phyloP scores from a whole-genome alignment of 805 yeast genomes.

The Lachancea quebecensis region DNA sequence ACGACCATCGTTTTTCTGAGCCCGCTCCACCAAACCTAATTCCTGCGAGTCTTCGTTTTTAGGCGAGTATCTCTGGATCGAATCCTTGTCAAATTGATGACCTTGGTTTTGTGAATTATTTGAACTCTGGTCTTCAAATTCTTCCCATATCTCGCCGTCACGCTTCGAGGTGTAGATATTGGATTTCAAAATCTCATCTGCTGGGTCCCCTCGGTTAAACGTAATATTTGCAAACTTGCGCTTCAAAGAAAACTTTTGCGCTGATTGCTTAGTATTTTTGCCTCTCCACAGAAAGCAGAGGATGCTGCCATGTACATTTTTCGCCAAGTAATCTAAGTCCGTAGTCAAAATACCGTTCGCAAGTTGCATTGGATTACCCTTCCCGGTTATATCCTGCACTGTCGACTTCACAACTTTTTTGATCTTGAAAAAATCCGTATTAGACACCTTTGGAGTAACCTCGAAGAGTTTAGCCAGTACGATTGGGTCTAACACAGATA shows the following conservation, averaged over 20 bases:
- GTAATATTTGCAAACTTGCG: slow-evolving; percentile 14
- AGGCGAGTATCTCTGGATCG: background rate
- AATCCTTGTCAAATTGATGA: background rate
- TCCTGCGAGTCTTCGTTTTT: background rate
- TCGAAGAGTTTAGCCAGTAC: slow-evolving; percentile 45
- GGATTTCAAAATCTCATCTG: slow-evolving; percentile 9
- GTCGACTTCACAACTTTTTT: slow-evolving; percentile 66
- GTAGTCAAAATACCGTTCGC: slow-evolving; percentile 36
- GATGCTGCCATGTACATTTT: slow-evolving; percentile 30
- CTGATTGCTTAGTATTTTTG: slow-evolving; percentile 37
- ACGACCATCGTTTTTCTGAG: background rate
- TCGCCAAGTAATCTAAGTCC: slow-evolving; percentile 31
- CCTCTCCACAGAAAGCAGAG: slow-evolving; percentile 43
- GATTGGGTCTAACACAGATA: slow-evolving; percentile 48
- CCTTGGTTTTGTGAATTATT: slow-evolving; percentile 9
- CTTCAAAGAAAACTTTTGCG: slow-evolving; percentile 1
- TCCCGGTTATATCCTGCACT: slow-evolving; percentile 56
- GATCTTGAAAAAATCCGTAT: slow-evolving; percentile 42
- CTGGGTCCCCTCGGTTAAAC: slow-evolving; percentile 22
- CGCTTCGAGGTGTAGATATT: slow-evolving; percentile 1
- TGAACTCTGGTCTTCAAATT: slow-evolving; percentile 9
- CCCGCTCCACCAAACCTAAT: background rate
- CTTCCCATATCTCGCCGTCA: slow-evolving; percentile 10
- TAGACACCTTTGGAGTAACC: slow-evolving; percentile 40
- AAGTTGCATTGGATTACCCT: slow-evolving; percentile 30